phyloP scores from a whole-genome alignment of 768 basidiomycete species.

The Agaricus subrufescens region DNA sequence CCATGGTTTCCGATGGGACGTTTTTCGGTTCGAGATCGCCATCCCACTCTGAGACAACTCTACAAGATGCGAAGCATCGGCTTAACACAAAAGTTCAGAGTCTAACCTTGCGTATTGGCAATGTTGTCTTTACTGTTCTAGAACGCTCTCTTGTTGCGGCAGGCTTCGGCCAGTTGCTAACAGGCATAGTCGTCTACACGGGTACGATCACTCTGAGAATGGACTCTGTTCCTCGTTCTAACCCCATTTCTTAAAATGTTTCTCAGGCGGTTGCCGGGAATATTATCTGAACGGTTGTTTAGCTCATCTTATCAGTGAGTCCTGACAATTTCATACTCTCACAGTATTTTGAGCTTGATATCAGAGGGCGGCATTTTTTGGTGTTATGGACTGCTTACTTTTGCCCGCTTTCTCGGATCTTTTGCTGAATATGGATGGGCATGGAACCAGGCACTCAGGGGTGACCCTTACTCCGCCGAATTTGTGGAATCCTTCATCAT shows the following conservation, averaged over 20 bases:
- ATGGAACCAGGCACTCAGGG: constrained; percentile 73
- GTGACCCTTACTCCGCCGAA: constrained; percentile 57
- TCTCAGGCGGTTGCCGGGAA: constrained; percentile 67
- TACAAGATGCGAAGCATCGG: constrained; percentile 35
- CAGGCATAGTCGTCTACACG: constrained; percentile 78
- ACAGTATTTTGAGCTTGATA: constrained; percentile 1
- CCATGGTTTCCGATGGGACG: constrained; percentile 49
- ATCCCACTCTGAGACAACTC: constrained; percentile 51
- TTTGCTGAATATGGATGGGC: constrained; percentile 90
- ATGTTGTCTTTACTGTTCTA: constrained; percentile 43
- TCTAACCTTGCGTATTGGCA: constrained; percentile 38
- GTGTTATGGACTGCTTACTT: constrained; percentile 83
- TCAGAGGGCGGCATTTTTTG: constrained; percentile 93
- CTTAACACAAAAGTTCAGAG: constrained; percentile 12
- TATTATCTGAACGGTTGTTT: constrained; percentile 78
- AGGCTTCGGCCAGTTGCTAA: constrained; percentile 59
- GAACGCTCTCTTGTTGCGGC: constrained; percentile 69
- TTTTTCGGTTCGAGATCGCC: constrained; percentile 46
- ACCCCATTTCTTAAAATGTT: constrained; percentile 9
- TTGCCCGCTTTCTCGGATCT: constrained; percentile 92
- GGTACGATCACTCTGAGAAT: constrained; percentile 29
- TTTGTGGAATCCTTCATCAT: constrained; percentile 78
- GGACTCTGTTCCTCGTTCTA: neutral
- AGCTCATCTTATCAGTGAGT: constrained; percentile 88
- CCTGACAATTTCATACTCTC: constrained; percentile 2